Evolutionary conservation across 2,329 filamentous ascomycete species (phyloP), one percentile per base, ranked within the genome.

Genomic region (Arthrobotrys pseudoclavata): DNA sequence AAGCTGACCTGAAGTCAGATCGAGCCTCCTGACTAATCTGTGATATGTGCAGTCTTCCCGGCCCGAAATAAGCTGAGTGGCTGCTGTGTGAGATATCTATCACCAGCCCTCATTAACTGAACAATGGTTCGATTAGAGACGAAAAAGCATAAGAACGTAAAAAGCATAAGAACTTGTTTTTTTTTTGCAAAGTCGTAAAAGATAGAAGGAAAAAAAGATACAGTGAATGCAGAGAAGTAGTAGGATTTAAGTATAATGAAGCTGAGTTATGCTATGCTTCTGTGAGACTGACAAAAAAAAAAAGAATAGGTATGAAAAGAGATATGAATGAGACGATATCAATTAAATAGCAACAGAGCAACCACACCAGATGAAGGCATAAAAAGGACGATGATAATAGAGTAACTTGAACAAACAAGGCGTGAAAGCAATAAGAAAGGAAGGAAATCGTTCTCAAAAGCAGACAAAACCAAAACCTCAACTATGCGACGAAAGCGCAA

Each of bases 81-180:
- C 72, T 55, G 57, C 29, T 47, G 42, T 47, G 72, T 66, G 72
- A 66, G 40, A 47, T 42, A 53, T 24, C 18, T 40, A 48, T 76
- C 72, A 80, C 74, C 80, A 77, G 76, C 62, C 68, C 63, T 69
- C 75, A 68, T 78, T 64, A 74, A 64, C 67, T 72, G 68, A 60
- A 60, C 24, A 53, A 53, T 62, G 15, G 31, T 72, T 60, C 63
- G 47, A 76, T 70, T 72, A 67, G 34, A 42, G n/a, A 42, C 34
- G 31, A 34, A 18, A 57, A 42, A 42, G 34, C 55, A 42, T 57
- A 5, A 22, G n/a, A 34, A 60, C 20, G 18, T 37, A 74, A 47
- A 71, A 60, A 22, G 15, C 2, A n/a, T 22, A 13, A 52, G 37
- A 69, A 61, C 42, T 24, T 31, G 50, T 52, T 55, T 79, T 70